Evolutionary conservation across 2,329 filamentous ascomycete genomes (phyloP), one percentile per base, ranked within the genome.

Genomic region (Aspergillus cejpii): DNA sequence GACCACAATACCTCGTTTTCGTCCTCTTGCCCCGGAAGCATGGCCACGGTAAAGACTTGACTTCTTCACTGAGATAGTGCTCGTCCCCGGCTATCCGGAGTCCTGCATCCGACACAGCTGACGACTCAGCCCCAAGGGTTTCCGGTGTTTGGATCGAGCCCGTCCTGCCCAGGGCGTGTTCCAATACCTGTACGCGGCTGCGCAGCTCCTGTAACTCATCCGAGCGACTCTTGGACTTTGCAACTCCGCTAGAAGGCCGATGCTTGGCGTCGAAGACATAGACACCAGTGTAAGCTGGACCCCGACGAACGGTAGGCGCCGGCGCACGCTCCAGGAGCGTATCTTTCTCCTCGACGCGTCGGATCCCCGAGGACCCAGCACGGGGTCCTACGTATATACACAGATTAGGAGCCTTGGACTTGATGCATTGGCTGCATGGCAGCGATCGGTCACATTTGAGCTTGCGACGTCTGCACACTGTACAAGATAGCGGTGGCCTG

Each of bases 371-470:
- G 8, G 44, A 42, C 6, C 43, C 39, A 10, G 45, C 52, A 38
- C 51, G 47, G 1, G 54, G 39, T 31, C 60, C 64, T 6, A 68
- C 59, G 54, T 80, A 83, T 1, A 76, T 69, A 54, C 81, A 84
- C 15, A 69, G 68, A 5, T 72, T 68, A 31, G 56, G 55, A 3
- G 74, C 76, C 51, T 73, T 69, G 24, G 74, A 74, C 54, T 76
- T 77, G 50, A 67, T 48, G 45, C 68, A 70, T 63, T 86, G 86
- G 51, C 74, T 74, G 61, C 85, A 91, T 48, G 86, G 84, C 40
- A 84, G 76, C 15, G 73, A 66, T 60, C 86, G 87, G 69, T 87
- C 83, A 68, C 86, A 91, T 63, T 85, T 87, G 44, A 89, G 72
- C 66, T 91, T 91, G 31, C 86, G 77, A 17, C 84, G 78, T 29